A percentile compares a stretch with the other conserved stretches of the same genome.
These are phyloP conservation scores for Inga laurina DNA, from an alignment of 306 rosid species.

Conservation along the genomic window DNA sequence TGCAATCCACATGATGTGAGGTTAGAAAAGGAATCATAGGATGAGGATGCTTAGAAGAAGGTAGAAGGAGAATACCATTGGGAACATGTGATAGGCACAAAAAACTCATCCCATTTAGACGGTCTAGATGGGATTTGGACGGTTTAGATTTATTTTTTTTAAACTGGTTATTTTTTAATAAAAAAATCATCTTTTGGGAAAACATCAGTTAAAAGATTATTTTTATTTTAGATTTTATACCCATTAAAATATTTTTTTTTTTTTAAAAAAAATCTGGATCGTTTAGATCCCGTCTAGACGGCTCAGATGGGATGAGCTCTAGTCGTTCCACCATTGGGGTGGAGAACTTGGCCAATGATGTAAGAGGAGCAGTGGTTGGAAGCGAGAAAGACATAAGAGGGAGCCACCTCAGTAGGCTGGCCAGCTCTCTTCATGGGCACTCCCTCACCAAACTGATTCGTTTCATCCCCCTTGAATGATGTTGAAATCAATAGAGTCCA, in stretches of 20 bases:
- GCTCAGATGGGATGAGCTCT: too few species aligned
- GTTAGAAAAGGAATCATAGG: neutral
- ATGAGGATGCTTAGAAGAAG: too few species aligned
- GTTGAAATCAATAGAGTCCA: constrained; percentile 80
- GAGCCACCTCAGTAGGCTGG: constrained; percentile 84
- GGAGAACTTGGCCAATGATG: constrained; percentile 80
- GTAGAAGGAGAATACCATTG: constrained; percentile 49
- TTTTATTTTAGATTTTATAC: too few species aligned
- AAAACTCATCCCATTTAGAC: too few species aligned
- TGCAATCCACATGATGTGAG: constrained; percentile 22
- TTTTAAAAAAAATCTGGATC: too few species aligned
- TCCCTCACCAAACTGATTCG: constrained; percentile 46
- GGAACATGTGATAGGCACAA: constrained; percentile 17
- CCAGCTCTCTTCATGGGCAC: constrained; percentile 85
- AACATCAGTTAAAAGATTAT: too few species aligned
- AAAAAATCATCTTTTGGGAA: too few species aligned
- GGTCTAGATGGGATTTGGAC: too few species aligned
- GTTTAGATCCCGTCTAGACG: too few species aligned
- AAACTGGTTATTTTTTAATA: too few species aligned
- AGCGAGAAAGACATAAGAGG: constrained; percentile 71
- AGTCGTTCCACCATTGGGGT: constrained; percentile 60
- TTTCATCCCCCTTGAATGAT: constrained; percentile 54
- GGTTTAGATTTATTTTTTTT: too few species aligned
- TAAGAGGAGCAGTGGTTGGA: constrained; percentile 70
- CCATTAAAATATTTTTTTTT: too few species aligned